Evolutionary conservation across 306 rosid species (phyloP), one percentile per base, ranked within the genome.

Genomic region (Heteromeles arbutifolia): DNA sequence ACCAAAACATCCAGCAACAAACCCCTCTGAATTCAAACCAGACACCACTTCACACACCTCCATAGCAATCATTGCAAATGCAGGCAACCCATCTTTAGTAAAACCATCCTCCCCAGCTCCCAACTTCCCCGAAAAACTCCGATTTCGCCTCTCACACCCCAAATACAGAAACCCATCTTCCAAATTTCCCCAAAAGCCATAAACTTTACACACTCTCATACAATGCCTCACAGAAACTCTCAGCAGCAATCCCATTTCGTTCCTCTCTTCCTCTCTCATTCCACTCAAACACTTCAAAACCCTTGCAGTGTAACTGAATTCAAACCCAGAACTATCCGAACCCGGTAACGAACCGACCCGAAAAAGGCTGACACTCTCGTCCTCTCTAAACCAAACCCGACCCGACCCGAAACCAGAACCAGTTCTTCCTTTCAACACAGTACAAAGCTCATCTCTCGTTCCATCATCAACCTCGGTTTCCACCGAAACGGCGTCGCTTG

Each of bases 111-210:
- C 85, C 73, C 62, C 81, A 84, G 78, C 43, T 70, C 12, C 52
- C 22, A 80, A 73, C 87, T 80, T 85, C 57, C 88, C 88, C 34
- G 53, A 28, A 41, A 93, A 31, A 69, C 77, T 61, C 25, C 73
- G 72, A 11, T 65, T 67, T 21, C 41, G 66, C 50, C 85, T 80
- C 88, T 85, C 95, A 67, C 88, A 85, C n/a, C 85, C 96, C 64
- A 94, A 13, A 82, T 82, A 83, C 67, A 94, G 66, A 77, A 73
- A 62, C 74, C 93, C 93, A 74, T 81, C 88, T 56, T 69, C 87
- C 86, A 79, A 78, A 76, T 92, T 87, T 26, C 93, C 82, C 97
- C 98, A 94, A 81, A 92, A 41, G 37, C 97, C 97, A 86, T 82
- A 92, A 84, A 78, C 90, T 69, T 78, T 67, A 79, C 86, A 81